These are phyloP conservation scores for Schoenoplectus triqueter DNA, from an alignment of 202 grass and related monocot genomes.

Conservation along the genomic window DNA sequence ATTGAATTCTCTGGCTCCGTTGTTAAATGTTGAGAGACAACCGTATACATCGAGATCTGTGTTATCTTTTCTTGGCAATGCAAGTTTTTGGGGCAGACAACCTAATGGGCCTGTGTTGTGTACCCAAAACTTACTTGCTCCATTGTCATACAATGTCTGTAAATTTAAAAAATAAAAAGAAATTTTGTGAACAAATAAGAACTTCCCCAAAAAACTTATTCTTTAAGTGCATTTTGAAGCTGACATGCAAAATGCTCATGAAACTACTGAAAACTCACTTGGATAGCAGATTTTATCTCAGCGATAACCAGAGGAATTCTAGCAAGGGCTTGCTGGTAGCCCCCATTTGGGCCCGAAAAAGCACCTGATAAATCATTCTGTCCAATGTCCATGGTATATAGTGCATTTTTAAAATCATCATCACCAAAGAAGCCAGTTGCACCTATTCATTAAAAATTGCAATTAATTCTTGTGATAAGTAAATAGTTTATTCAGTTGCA, in stretches of 20 bases:
- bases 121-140: conserved; percentile 78
- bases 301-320: conserved; percentile 57
- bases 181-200: background rate
- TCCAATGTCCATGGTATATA: conserved; percentile 85
- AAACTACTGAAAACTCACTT: conserved; percentile 44
- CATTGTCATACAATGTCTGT: conserved; percentile 62
- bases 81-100: conserved; percentile 74
- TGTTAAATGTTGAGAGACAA: conserved; percentile 61
- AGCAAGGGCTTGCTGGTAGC: conserved; percentile 49
- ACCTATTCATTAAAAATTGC: conserved; percentile 21
- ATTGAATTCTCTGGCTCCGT: conserved; percentile 63
- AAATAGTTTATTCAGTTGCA: background rate
- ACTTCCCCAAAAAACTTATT: background rate
- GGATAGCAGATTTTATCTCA: conserved; percentile 70
- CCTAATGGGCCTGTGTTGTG: conserved; percentile 75
- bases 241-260: background rate
- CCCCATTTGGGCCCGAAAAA: conserved; percentile 45
- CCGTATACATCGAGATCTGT: conserved; percentile 56
- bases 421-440: conserved; percentile 43
- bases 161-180: conserved; percentile 17
- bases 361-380: conserved; percentile 74
- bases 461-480: background rate
- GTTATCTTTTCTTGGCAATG: conserved; percentile 42
- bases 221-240: background rate
- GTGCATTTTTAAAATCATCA: conserved; percentile 51